Conservation (phyloP, 192 early-diverging fungal genomes). For the Coemansia sp. region DNA sequence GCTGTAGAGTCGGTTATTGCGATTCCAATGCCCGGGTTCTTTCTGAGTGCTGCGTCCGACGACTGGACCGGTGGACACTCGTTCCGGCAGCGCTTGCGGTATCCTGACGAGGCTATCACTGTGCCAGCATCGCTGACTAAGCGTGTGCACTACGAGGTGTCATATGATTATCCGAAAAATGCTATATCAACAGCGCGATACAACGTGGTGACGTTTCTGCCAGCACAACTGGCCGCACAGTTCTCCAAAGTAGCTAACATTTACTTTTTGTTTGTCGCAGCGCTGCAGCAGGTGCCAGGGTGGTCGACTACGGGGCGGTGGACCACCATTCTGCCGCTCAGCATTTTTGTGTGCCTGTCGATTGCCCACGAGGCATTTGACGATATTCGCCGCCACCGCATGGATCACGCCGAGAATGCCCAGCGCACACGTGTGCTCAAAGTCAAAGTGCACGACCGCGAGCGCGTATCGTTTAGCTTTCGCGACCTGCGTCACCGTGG, state of each 20-base stretch:
- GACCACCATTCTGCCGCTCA: conserved; percentile 74
- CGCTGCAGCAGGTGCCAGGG: conserved; percentile 77
- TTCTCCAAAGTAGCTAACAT: conserved; percentile 94
- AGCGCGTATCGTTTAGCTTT: conserved; percentile 54
- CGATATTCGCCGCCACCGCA: conserved; percentile 66
- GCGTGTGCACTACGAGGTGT: conserved; percentile 56
- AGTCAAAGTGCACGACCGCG: conserved; percentile 57
- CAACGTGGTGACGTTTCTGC: conserved; percentile 81
- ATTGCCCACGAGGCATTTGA: conserved; percentile 80
- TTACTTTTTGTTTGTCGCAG: conserved; percentile 88
- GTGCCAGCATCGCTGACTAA: conserved; percentile 56
- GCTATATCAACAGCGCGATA: conserved; percentile 81
- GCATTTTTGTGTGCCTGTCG: conserved; percentile 72
- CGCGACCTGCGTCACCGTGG: conserved; percentile 41
- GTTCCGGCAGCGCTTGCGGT: conserved; percentile 48
- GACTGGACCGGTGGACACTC: conserved; percentile 54
- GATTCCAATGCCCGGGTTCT: conserved; percentile 53
- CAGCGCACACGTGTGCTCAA: conserved; percentile 57
- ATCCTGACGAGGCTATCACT: conserved; percentile 36
- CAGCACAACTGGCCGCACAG: conserved; percentile 95
- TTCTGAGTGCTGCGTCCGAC: conserved; percentile 45
- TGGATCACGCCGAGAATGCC: conserved; percentile 64
- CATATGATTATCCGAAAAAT: conserved; percentile 55
- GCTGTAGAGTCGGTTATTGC: conserved; percentile 31
- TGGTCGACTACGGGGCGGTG: conserved; percentile 78